These are phyloP conservation scores for Fusarium pseudocircinatum DNA, from an alignment of 2,329 filamentous ascomycete genomes.

Conservation along the genomic window DNA sequence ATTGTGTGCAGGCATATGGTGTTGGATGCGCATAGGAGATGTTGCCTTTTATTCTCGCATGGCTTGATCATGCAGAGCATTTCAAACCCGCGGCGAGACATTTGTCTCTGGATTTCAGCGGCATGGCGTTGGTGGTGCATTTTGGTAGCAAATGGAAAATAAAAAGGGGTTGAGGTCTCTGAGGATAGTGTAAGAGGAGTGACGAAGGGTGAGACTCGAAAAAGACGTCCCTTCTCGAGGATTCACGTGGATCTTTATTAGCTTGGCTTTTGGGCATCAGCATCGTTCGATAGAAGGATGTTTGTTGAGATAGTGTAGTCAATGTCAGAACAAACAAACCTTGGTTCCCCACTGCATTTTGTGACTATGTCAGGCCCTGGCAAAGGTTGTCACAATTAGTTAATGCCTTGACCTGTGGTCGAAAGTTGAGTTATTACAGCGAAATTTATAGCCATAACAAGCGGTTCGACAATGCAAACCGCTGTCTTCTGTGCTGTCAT, in stretches of 20 bases:
- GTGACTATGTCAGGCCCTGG: not conserved
- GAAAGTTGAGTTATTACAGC: not conserved
- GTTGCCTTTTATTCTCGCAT: conserved; percentile 25
- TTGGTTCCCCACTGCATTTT: not conserved
- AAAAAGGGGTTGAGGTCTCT: conserved; percentile 6
- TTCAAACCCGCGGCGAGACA: conserved; percentile 40
- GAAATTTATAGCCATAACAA: not conserved
- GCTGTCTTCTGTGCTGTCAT: not conserved
- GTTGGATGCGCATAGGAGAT: conserved; percentile 1
- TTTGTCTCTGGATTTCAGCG: conserved; percentile 40
- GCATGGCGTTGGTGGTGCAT: conserved; percentile 44
- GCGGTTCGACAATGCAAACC: not conserved
- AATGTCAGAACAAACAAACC: conserved; percentile 13
- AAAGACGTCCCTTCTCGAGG: not conserved
- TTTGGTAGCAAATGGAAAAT: conserved; percentile 26
- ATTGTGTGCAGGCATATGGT: not conserved
- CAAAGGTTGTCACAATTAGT: no score
- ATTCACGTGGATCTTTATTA: not conserved
- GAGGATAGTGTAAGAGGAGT: not conserved
- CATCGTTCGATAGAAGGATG: not conserved
- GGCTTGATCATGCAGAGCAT: conserved; percentile 25
- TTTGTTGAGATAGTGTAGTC: conserved; percentile 23
- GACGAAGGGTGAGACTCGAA: not conserved
- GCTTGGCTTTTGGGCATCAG: not conserved
- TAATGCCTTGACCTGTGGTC: not conserved